Base-by-base conservation (phyloP, 495 filamentous ascomycete species). In the Apiosordaria backusii region DNA sequence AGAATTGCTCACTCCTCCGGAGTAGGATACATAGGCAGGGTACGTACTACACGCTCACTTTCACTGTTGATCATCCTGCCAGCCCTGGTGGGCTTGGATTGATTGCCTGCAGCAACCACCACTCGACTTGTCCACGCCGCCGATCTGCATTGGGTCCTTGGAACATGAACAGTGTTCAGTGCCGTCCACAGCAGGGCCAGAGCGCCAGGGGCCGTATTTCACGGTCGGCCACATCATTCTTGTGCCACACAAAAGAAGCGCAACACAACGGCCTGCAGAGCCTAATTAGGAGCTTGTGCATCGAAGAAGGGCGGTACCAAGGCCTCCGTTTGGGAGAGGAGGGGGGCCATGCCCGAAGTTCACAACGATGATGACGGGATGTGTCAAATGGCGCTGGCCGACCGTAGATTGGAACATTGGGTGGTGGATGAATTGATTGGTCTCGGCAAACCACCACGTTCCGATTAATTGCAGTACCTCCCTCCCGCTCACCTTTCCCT, bases 301-400 rank as follows among this genome's bases (percentile, higher is more conserved):
- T 55, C 52, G 52, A 55, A 55, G 3, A 19, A 23, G 52, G 52
- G 50, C 21, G 50, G 50, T 18, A 54, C 18, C 4, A 54, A n/a
- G 29, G 29, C 29, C 29, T 35, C 29, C 29, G 29, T 4, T 35
- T 35, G 10, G 29, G 5, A 35, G 29, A 5, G 29, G 10, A 35
- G 29, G 29, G 29, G 29, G 29, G 35, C 35, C 35, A 45, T 45
- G 35, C 35, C 4, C 52, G 52, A 55, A 21, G 52, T 22, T 55
- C n/a, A 22, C n/a, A 16, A 61, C 26, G 52, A 64, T 60, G 68
- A 70, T 64, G 68, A 67, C 64, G 68, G 62, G 61, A 67, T 64
- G 67, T 67, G 67, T 67, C 68, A 62, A 64, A 45, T 57, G 59
- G 65, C 50, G 60, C 61, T 54, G 60, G 61, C 64, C 62, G 60